These are phyloP conservation scores for Geosiphon pyriformis DNA, from an alignment of 192 early-diverging fungal species.

Conservation along the genomic window DNA sequence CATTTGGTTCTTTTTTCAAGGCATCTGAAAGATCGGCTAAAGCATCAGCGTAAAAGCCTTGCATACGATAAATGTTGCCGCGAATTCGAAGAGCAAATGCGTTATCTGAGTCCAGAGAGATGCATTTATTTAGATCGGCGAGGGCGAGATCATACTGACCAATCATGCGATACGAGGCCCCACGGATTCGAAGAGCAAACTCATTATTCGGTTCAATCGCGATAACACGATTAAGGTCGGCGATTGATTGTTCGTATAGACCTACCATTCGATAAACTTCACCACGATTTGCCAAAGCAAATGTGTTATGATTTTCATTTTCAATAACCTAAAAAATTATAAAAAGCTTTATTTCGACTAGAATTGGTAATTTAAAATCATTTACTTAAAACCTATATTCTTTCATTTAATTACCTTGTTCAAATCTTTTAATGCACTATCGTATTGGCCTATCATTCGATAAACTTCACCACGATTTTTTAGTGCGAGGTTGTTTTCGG, in stretches of 20 bases:
- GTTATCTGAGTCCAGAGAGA: conserved; percentile 1
- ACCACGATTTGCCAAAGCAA: conserved; percentile 9
- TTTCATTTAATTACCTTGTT: not conserved
- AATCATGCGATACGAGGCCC: not conserved
- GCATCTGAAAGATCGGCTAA: conserved; percentile 1
- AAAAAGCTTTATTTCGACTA: too few relatives aligned
- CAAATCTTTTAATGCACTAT: not conserved
- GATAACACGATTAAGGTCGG: not conserved
- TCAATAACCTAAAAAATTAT: not conserved
- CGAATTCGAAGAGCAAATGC: conserved; percentile 5
- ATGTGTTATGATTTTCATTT: not conserved
- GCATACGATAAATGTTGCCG: conserved; percentile 13
- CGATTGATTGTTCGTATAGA: not conserved
- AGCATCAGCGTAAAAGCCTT: conserved; percentile 6
- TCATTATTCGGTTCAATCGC: not conserved
- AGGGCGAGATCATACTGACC: not conserved
- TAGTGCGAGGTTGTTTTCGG: not conserved
- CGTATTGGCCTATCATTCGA: conserved; percentile 4
- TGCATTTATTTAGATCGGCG: conserved; percentile 4
- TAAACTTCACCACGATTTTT: conserved; percentile 21
- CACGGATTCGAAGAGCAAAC: not conserved
- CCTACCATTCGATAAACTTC: conserved; percentile 13
- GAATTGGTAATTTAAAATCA: too few relatives aligned
- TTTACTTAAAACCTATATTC: too few relatives aligned
- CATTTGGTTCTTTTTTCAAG: conserved; percentile 3